Evolutionary conservation across 345 rosid genomes (phyloP).

Genomic region (Arabidopsis arenosa): DNA sequence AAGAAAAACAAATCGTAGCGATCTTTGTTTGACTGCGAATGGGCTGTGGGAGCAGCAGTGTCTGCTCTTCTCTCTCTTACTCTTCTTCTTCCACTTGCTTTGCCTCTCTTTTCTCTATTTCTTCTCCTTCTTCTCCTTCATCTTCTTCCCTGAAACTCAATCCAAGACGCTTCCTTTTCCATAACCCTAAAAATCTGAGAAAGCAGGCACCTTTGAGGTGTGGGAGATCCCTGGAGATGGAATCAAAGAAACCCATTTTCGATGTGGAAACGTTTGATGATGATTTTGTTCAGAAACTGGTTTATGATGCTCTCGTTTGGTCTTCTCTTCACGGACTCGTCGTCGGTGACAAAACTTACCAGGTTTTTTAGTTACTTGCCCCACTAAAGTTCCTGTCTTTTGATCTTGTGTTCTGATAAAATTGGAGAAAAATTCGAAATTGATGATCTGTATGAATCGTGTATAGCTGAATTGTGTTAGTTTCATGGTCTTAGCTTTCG

Average conservation of each 20-base stretch:
- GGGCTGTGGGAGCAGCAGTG: slow-evolving; percentile 56
- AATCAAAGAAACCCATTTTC: slow-evolving; percentile 47
- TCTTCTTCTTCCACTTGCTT: slow-evolving; percentile 18
- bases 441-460: background rate
- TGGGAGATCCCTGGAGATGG: slow-evolving; percentile 53
- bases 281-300: slow-evolving; percentile 68
- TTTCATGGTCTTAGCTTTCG: too few relatives aligned
- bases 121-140: slow-evolving; percentile 23
- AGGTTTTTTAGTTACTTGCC: slow-evolving; percentile 50
- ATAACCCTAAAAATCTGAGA: slow-evolving; percentile 27
- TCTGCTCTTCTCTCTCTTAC: slow-evolving; percentile 50
- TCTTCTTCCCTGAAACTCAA: slow-evolving; percentile 36
- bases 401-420: background rate
- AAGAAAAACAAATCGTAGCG: background rate
- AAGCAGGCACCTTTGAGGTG: slow-evolving; percentile 48
- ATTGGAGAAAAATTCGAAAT: background rate
- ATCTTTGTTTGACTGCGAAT: slow-evolving; percentile 47
- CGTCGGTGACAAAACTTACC: slow-evolving; percentile 75
- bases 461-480: slow-evolving; percentile 12
- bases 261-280: slow-evolving; percentile 62
- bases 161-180: slow-evolving; percentile 41
- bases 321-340: slow-evolving; percentile 93
- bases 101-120: slow-evolving; percentile 30
- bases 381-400: slow-evolving; percentile 21
- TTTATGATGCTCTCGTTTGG: slow-evolving; percentile 96